Evolutionary conservation across 768 basidiomycete genomes (phyloP), one percentile per base, ranked within the genome.

Genomic region (Pleurotus citrinopileatus): DNA sequence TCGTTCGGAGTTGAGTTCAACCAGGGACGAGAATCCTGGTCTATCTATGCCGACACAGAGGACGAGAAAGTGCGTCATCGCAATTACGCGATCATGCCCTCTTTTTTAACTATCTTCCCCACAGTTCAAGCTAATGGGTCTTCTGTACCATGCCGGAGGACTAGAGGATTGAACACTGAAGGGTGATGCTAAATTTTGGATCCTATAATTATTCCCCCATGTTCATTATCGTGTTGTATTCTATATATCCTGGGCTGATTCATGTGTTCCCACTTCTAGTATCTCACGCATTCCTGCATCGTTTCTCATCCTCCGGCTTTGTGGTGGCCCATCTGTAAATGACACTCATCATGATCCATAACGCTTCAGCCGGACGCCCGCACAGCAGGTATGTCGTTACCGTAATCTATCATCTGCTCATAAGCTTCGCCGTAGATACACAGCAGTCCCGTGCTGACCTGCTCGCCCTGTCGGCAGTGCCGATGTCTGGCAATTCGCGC

Each of bases 1-100:
- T 84, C 86, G 0, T 86, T 88, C 67, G 86, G 80, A 2, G 67
- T 87, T 23, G 83, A 83, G 56, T 85, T 87, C 63, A 72, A 70
- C 29, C 74, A 78, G 53, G 77, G 65, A 4, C 71, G 67, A 6
- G 70, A 70, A 23, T 65, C 73, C 13, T 87, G 84, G 83, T 70
- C 78, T 36, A 71, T 86, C 70, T 88, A 73, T 55, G 72, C 82
- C 5, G 85, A 86, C 62, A 75, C 77, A 19, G 83, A 83, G 64
- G 76, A 81, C 57, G 84, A 85, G 55, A 86, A 86, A 76, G 83
- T 78, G 55, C 4, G 70, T 60, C 15, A 34, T 54, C 7, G 13
- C 40, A 45, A 27, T 15, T 43, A 23, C 10, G 19, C 29, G 51
- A 17, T 44, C 19, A 40, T 50, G 37, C 9, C 28, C 29, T 32